phyloP scores from a whole-genome alignment of 2,329 filamentous ascomycete species.

The Sarocladium brachiariae region DNA sequence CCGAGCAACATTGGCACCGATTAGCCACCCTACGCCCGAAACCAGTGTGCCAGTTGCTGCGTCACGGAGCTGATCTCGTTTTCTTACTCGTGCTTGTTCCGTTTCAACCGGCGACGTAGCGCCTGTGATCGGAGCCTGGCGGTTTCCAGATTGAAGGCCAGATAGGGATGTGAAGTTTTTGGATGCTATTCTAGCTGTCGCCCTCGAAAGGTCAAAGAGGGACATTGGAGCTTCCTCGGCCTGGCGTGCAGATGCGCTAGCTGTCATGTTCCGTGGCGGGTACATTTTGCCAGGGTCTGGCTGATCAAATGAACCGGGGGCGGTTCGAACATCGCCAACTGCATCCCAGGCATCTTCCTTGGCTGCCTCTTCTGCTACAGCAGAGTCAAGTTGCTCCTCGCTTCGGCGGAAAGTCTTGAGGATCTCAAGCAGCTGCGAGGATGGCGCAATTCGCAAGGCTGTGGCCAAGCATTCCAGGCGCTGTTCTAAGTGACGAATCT shows the following conservation, averaged over 20 bases:
- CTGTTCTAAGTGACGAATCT: constrained; percentile 70
- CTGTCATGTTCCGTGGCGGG: constrained; percentile 25
- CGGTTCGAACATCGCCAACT: constrained; percentile 49
- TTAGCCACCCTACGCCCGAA: constrained; percentile 60
- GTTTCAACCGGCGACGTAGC: constrained; percentile 18
- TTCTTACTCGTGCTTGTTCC: constrained; percentile 45
- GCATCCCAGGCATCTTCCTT: constrained; percentile 67
- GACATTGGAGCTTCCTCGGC: constrained; percentile 56
- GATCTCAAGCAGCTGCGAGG: constrained; percentile 64
- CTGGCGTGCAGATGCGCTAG: constrained; percentile 27
- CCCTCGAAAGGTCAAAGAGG: constrained; percentile 56
- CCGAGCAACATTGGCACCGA: constrained; percentile 43
- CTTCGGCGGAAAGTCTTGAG: constrained; percentile 68
- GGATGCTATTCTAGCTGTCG: constrained; percentile 52
- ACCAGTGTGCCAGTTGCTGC: constrained; percentile 61
- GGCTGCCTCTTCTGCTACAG: constrained; percentile 59
- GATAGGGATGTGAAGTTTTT: constrained; percentile 51
- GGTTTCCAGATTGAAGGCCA: constrained; percentile 32
- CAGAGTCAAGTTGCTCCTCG: constrained; percentile 66
- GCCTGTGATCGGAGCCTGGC: constrained; percentile 13
- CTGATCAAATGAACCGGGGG: constrained; percentile 48
- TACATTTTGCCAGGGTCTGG: constrained; percentile 19
- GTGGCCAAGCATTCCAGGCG: constrained; percentile 73
- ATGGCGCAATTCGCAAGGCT: constrained; percentile 66
- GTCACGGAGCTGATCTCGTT: constrained; percentile 64